Percentiles rank a stretch among this genome's conserved stretches.
Conservation (phyloP, 2,329 filamentous ascomycete species). For the Penicillium occitanis region DNA sequence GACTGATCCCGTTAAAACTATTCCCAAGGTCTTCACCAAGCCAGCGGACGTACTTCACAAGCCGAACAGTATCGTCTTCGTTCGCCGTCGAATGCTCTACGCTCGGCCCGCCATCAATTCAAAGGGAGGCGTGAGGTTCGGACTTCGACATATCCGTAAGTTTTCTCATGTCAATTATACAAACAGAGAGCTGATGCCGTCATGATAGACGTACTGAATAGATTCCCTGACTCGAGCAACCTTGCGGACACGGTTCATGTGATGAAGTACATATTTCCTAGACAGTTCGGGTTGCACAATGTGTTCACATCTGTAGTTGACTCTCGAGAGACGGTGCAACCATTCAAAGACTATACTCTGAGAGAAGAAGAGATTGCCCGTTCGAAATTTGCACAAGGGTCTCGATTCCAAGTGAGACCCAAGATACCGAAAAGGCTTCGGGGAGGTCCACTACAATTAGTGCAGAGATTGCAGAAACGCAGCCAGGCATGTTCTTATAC, state of each 20-base stretch:
- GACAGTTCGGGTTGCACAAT: slow-evolving; percentile 87
- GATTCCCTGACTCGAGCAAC: slow-evolving; percentile 54
- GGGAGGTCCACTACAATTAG: slow-evolving; percentile 59
- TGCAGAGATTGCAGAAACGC: slow-evolving; percentile 66
- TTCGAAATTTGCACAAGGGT: slow-evolving; percentile 15
- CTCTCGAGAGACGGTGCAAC: slow-evolving; percentile 64
- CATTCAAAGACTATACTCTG: slow-evolving; percentile 79
- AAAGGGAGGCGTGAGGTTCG: slow-evolving; percentile 67
- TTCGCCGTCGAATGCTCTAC: slow-evolving; percentile 84
- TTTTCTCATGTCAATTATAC: slow-evolving; percentile 22
- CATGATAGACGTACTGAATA: slow-evolving; percentile 74
- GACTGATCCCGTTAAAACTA: not conserved
- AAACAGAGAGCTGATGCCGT: not conserved
- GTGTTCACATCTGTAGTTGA: slow-evolving; percentile 76
- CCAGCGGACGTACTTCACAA: slow-evolving; percentile 23
- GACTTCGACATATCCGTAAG: slow-evolving; percentile 78
- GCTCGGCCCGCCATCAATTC: slow-evolving; percentile 70
- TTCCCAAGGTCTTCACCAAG: not conserved
- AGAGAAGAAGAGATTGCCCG: slow-evolving; percentile 75
- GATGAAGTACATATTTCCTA: slow-evolving; percentile 91
- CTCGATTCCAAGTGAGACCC: slow-evolving; percentile 17
- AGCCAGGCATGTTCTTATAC: slow-evolving; percentile 76
- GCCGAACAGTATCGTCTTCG: slow-evolving; percentile 66
- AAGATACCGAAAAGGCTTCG: slow-evolving; percentile 57
- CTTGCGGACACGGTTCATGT: slow-evolving; percentile 63